phyloP scores from a whole-genome alignment of 2,329 filamentous ascomycete genomes.

The Aurifilum marmelostoma region DNA sequence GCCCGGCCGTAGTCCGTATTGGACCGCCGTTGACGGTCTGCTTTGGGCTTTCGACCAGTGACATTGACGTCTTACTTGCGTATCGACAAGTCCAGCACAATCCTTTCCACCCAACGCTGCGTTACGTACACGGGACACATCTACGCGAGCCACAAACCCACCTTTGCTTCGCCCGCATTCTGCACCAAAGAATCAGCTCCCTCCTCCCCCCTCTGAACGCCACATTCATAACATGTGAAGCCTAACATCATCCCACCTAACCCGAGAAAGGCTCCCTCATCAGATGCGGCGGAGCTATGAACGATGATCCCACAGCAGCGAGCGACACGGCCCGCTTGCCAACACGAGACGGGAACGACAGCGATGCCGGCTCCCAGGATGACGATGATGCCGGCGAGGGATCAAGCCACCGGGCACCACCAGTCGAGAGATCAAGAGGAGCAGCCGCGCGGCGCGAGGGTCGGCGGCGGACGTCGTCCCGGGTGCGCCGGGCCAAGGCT shows the following conservation, averaged over 20 bases:
- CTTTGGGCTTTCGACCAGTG: not conserved
- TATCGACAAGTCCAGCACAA: not conserved
- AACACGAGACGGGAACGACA: constrained; percentile 24
- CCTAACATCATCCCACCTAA: constrained; percentile 14
- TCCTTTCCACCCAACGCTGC: not conserved
- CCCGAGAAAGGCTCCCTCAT: constrained; percentile 36
- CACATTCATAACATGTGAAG: constrained; percentile 28
- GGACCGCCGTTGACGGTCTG: constrained; percentile 9
- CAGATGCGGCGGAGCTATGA: constrained; percentile 49
- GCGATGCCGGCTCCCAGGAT: constrained; percentile 14
- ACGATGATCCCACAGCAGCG: constrained; percentile 47
- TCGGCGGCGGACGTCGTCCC: constrained; percentile 28
- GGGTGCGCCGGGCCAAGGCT: constrained; percentile 33
- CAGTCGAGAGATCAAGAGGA: constrained; percentile 2
- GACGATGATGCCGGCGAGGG: constrained; percentile 19
- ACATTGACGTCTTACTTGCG: not conserved
- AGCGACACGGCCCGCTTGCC: constrained; percentile 43
- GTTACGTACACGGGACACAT: not conserved
- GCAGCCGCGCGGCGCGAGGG: constrained; percentile 16
- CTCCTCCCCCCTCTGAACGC: not conserved
- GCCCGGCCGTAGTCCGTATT: not conserved
- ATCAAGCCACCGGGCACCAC: constrained; percentile 16
- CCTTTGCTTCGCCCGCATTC: not conserved
- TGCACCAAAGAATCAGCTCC: not conserved
- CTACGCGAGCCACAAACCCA: not conserved